Base-by-base conservation (phyloP, 176 grass and related monocot genomes). In the Aegilops speltoides region DNA sequence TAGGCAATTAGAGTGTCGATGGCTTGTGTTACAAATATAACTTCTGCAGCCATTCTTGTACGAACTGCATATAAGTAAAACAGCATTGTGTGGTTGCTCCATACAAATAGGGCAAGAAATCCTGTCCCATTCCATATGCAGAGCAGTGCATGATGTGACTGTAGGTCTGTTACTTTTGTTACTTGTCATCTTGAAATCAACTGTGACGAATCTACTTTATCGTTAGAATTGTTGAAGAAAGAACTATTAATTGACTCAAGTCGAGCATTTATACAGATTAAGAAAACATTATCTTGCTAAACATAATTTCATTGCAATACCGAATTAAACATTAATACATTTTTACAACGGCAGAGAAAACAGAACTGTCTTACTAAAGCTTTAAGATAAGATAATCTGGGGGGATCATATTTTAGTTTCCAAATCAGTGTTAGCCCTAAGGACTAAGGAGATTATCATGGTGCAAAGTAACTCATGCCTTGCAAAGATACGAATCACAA, bases 11-110 rank as follows among this genome's bases (percentile, higher is more conserved):
- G 97, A 98, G 84, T 98, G 97, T 56, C 97, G 85, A 79, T 96
- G 95, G 68, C 97, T 99, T 71, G 97, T 96, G 83, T 99, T 95
- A 90, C 97, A 99, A 71, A 99, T 88, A 75, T 99, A 96, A 89
- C 90, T 94, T 86, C 88, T 89, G 83, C 97, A 99, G 64, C 93
- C 93, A 87, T 98, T 98, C 64, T 96, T 93, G 71, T 80, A 88
- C 59, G 97, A 99, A 85, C 87, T 90, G 92, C 97, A 99, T 73
- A 91, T 76, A 76, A 99, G 92, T 86, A 93, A 91, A 86, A 99
- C 94, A 64, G 97, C 76, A 82, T 99, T 99, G 92, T 99, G 97
- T 19, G 97, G 97, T 91, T 98, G 92, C 83, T 98, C 97, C 97
- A 98, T 96, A 91, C 97, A 98, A 90, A 98, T 96, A 84, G 97